Evolutionary conservation across 228 moss, liverwort and hornwort genomes (phyloP).

Genomic region (Sphagnum magellanicum): DNA sequence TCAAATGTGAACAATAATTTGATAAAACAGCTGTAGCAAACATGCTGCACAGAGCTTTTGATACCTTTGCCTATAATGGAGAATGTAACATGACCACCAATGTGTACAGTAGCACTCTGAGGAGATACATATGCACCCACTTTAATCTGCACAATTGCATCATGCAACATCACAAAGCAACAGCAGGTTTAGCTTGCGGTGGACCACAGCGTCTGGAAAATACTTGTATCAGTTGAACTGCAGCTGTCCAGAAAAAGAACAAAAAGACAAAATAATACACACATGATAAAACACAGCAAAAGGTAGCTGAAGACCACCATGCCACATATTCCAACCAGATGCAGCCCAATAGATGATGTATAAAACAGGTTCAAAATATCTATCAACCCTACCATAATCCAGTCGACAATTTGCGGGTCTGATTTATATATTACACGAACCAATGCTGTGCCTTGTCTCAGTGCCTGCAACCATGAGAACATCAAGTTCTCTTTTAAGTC

Average conservation of each 20-base stretch:
- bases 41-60: too few species aligned
- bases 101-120: slow-evolving; percentile 61
- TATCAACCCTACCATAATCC: slow-evolving; percentile 54
- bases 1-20: too few species aligned
- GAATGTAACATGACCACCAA: slow-evolving; percentile 69
- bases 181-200: too few species aligned
- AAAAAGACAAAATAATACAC: too few species aligned
- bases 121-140: slow-evolving; percentile 81
- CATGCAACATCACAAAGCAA: background rate
- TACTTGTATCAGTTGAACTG: too few species aligned
- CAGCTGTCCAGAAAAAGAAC: too few species aligned
- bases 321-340: too few species aligned
- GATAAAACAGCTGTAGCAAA: background rate
- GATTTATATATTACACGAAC: slow-evolving; percentile 62
- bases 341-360: too few species aligned
- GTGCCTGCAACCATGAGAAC: slow-evolving; percentile 29
- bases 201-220: too few species aligned
- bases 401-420: slow-evolving; percentile 58
- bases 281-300: too few species aligned
- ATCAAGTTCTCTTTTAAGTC: background rate
- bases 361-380: background rate
- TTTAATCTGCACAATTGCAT: slow-evolving; percentile 39
- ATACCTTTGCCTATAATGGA: slow-evolving; percentile 77
- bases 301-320: too few species aligned
- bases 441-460: slow-evolving; percentile 88